Conservation (phyloP, 495 filamentous ascomycete genomes). For the Opeltia flavorubescens region DNA sequence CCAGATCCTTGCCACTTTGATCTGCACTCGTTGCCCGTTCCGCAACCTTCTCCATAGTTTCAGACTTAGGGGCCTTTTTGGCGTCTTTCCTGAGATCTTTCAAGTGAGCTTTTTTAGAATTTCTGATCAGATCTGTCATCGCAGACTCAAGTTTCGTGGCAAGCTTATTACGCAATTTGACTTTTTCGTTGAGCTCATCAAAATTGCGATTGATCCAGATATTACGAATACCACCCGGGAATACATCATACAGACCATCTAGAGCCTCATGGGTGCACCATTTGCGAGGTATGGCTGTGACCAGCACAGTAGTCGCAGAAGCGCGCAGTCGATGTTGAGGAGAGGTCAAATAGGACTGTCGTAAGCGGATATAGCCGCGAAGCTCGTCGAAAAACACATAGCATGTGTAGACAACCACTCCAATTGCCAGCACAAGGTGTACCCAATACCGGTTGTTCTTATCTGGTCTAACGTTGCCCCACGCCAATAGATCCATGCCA, state of each 20-base stretch:
- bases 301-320: conserved; percentile 91
- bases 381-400: conserved; percentile 80
- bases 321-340: conserved; percentile 88
- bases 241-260: conserved; percentile 82
- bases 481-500: conserved; percentile 69
- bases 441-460: conserved; percentile 74
- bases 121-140: conserved; percentile 68
- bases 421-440: conserved; percentile 70
- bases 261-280: conserved; percentile 78
- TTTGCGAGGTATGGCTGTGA: conserved; percentile 74
- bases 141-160: conserved; percentile 63
- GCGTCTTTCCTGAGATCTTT: conserved; percentile 50
- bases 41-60: conserved; percentile 35
- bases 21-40: conserved; percentile 29
- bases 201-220: conserved; percentile 95
- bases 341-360: conserved; percentile 89
- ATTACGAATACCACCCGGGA: conserved; percentile 88
- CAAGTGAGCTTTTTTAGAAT: conserved; percentile 61
- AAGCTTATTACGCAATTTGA: conserved; percentile 58
- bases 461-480: conserved; percentile 72
- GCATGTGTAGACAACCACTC: conserved; percentile 71
- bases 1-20: conserved; percentile 43
- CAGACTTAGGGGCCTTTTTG: conserved; percentile 42
- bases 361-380: conserved; percentile 80
- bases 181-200: conserved; percentile 75